Evolutionary conservation across 78 protist genomes (phyloP), one percentile per base, ranked within the genome.

Genomic region (Dictyostelium intermedium): DNA sequence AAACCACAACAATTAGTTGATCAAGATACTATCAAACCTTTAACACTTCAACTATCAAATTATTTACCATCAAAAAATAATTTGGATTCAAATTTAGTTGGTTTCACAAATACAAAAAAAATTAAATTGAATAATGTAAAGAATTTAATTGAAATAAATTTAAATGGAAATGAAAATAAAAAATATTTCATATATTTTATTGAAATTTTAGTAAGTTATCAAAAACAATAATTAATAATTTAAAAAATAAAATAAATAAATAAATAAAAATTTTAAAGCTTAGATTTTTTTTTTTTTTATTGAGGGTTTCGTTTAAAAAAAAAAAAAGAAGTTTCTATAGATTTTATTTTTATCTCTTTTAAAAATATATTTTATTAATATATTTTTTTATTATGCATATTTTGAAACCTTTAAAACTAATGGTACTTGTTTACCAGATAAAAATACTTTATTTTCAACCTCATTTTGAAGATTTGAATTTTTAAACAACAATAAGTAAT

Each of bases 391-490:
- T 18, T 66, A 66, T 72, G 93, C 43, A 87, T 87, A 87, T 39
- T 79, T 87, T 63, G 93, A 78, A n/a, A 25, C 53, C 9, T 79
- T 53, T 63, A 87, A 63, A 30, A 78, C n/a, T 2, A 87, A 43
- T 23, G 93, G 85, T 1, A 53, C 39, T 20, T 76, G 43, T 53
- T 87, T 87, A 4, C 93, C 93, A 32, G 82, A 50, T 18, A 87
- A 37, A 79, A 77, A 87, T 14, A 87, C 43, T 45, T 41, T 76
- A 34, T 87, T 87, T 35, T 35, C 76, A 2, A 56, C 45, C 9
- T 87, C 81, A 8, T 14, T 27, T 41, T 78, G n/a, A 9, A n/a
- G 27, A 23, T 23, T 39, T 27, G 45, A 73, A 23, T 74, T 25
- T 27, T 20, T 35, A 41, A 87, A 39, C 5, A 74, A 30, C 5